A percentile compares a stretch with the other conserved stretches of the same genome.
Conservation (phyloP, 768 basidiomycete genomes). For the Russula abietina region DNA sequence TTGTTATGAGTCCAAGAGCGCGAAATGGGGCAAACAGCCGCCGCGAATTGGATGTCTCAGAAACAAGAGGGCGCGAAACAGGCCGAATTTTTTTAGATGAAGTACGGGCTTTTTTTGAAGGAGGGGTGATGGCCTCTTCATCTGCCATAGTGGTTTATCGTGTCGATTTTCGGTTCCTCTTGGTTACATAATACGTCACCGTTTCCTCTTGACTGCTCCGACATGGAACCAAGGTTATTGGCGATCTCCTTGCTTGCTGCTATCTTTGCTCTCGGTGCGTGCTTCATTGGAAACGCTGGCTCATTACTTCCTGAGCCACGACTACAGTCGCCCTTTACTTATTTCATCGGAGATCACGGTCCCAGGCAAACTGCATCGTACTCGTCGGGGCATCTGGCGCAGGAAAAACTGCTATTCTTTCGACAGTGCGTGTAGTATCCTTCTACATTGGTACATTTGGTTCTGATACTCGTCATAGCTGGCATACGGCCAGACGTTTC, state of each 20-base stretch:
- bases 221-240: constrained; percentile 12
- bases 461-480: constrained; percentile 40
- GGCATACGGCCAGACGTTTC: constrained; percentile 53
- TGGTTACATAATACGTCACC: constrained; percentile 1
- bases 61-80: neutral
- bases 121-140: constrained; percentile 7
- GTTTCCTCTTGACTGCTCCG: neutral
- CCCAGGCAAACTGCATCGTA: constrained; percentile 56
- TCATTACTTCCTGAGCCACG: constrained; percentile 21
- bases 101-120: constrained; percentile 15
- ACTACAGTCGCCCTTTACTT: constrained; percentile 43
- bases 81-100: neutral
- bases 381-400: constrained; percentile 71
- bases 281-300: neutral
- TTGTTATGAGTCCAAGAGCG: constrained; percentile 90
- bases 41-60: constrained; percentile 23
- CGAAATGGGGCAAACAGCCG: constrained; percentile 87
- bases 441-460: neutral
- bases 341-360: constrained; percentile 37
- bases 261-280: constrained; percentile 10
- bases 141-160: constrained; percentile 7
- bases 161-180: neutral
- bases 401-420: constrained; percentile 76
- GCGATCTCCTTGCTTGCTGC: constrained; percentile 5
- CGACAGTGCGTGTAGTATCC: constrained; percentile 44